Evolutionary conservation across 352 stramenopile genomes (phyloP).

Genomic region (Phytophthora hibernalis): DNA sequence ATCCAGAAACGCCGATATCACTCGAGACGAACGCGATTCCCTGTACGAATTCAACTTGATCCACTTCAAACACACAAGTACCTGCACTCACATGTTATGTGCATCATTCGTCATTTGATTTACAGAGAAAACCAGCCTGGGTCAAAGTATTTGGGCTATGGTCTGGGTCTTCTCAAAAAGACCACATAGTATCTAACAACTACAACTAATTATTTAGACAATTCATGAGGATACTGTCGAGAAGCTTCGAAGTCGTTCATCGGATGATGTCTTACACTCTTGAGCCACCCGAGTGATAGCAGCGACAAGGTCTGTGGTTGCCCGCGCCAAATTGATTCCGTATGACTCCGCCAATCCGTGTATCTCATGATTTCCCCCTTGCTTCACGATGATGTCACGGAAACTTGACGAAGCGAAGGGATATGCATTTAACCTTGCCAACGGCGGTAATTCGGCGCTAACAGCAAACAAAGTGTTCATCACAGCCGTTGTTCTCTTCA

Average conservation of each 20-base stretch:
- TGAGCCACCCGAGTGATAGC: slow-evolving; percentile 56
- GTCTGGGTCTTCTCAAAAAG: slow-evolving; percentile 80
- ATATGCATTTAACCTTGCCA: slow-evolving; percentile 21
- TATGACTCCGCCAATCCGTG: slow-evolving; percentile 48
- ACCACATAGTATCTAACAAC: slow-evolving; percentile 65
- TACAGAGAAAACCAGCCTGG: slow-evolving; percentile 53
- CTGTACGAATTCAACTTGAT: slow-evolving; percentile 26
- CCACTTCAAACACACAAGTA: not conserved
- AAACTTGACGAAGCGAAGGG: slow-evolving; percentile 29
- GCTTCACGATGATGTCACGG: slow-evolving; percentile 29
- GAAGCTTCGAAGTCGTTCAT: slow-evolving; percentile 34
- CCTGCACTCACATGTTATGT: slow-evolving; percentile 3
- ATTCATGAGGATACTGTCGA: slow-evolving; percentile 8
- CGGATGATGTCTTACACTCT: slow-evolving; percentile 42
- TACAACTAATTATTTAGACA: slow-evolving; percentile 25
- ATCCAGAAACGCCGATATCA: slow-evolving; percentile 20
- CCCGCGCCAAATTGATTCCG: slow-evolving; percentile 51
- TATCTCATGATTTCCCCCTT: not conserved
- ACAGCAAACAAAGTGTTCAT: slow-evolving; percentile 26
- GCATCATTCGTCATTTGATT: slow-evolving; percentile 11
- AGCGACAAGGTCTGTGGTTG: slow-evolving; percentile 57
- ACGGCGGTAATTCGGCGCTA: slow-evolving; percentile 4
- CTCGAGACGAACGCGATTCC: slow-evolving; percentile 27
- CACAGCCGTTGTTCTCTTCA: slow-evolving; percentile 23
- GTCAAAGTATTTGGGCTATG: slow-evolving; percentile 81